Conservation (phyloP, 768 basidiomycete genomes). For the Cystobasidiopsis lactophilus region DNA sequence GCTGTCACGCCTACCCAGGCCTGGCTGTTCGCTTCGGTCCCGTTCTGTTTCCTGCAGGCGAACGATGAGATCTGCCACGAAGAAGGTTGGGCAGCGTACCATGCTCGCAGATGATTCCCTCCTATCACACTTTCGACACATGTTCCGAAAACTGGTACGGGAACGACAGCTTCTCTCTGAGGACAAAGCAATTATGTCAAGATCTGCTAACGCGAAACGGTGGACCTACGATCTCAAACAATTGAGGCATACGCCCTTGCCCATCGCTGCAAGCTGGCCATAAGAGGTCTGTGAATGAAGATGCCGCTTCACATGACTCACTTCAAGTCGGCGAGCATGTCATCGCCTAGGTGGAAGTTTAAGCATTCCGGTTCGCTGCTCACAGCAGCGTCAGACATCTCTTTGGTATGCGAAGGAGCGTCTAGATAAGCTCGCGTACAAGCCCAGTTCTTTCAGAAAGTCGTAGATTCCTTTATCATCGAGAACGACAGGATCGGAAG, state of each 20-base stretch:
- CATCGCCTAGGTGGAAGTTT: neutral
- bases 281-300: too few relatives aligned
- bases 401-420: too few relatives aligned
- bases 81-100: too few relatives aligned
- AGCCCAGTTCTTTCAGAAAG: neutral
- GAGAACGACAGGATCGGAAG: neutral
- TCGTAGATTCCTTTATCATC: neutral
- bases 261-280: too few relatives aligned
- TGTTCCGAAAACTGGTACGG: neutral
- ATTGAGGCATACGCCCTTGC: neutral
- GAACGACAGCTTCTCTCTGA: too few relatives aligned
- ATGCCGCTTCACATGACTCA: too few relatives aligned
- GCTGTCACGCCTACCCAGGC: neutral
- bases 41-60: slow-evolving; percentile 8
- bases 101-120: slow-evolving; percentile 6
- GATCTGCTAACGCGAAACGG: too few relatives aligned
- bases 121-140: neutral
- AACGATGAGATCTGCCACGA: too few relatives aligned
- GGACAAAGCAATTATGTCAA: neutral
- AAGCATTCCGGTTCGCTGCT: slow-evolving; percentile 4
- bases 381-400: too few relatives aligned
- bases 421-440: neutral
- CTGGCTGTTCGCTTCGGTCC: neutral
- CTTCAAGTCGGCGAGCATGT: neutral
- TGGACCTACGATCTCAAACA: neutral